These are phyloP conservation scores for Dillenia suffruticosa DNA, from an alignment of 164 flowering plant genomes.

Conservation along the genomic window DNA sequence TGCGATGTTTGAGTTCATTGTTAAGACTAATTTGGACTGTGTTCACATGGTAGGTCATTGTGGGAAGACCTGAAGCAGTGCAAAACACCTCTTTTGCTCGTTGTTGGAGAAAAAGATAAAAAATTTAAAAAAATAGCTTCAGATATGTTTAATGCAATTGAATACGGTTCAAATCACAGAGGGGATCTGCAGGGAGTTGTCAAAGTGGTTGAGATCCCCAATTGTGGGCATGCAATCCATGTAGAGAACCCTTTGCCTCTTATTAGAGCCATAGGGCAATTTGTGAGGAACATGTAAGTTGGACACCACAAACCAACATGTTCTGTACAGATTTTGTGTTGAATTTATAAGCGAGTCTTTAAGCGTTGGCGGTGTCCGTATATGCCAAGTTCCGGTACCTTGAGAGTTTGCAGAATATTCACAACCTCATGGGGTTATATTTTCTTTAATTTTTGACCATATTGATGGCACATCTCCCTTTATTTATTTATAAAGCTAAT, in stretches of 20 bases:
- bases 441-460: no score
- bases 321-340: no score
- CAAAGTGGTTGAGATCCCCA: slow-evolving; percentile 51
- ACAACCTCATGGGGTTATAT: no score
- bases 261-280: slow-evolving; percentile 46
- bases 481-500: no score
- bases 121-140: slow-evolving; percentile 66
- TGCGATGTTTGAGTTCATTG: no score
- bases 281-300: slow-evolving; percentile 18
- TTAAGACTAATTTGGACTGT: no score
- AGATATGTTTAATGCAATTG: slow-evolving; percentile 41
- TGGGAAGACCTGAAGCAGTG: slow-evolving; percentile 81
- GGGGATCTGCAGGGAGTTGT: slow-evolving; percentile 7
- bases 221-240: slow-evolving; percentile 91
- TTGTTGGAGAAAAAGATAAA: slow-evolving; percentile 76
- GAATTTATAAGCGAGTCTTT: no score
- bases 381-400: no score
- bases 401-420: no score
- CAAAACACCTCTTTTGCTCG: slow-evolving; percentile 46
- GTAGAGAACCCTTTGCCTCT: slow-evolving; percentile 76
- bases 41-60: slow-evolving; percentile 43
- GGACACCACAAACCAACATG: no score
- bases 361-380: no score
- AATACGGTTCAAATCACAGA: slow-evolving; percentile 3
- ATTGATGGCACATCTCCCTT: no score